These are phyloP conservation scores for Solanum peruvianum DNA, from an alignment of 257 asterid species.

Conservation along the genomic window DNA sequence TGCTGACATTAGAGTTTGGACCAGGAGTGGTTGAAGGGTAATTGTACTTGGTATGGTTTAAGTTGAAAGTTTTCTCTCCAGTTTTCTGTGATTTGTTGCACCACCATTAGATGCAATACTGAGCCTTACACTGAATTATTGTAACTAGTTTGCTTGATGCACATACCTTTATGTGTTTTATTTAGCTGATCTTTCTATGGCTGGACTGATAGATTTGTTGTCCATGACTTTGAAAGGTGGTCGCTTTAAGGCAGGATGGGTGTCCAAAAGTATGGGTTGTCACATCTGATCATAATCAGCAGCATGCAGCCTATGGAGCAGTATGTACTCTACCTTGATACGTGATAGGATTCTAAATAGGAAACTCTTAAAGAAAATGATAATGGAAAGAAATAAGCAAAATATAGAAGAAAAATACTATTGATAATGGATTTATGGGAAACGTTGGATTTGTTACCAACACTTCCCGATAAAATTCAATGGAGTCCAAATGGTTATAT, in stretches of 20 bases:
- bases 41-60: background rate
- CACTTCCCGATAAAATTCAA: background rate
- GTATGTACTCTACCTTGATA: slow-evolving; percentile 31
- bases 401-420: background rate
- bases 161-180: background rate
- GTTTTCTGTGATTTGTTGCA: background rate
- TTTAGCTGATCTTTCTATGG: background rate
- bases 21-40: background rate
- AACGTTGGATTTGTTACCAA: background rate
- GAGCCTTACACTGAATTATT: background rate
- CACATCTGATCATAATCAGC: slow-evolving; percentile 80
- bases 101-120: background rate
- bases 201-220: background rate
- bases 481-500: background rate
- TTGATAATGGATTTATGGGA: background rate
- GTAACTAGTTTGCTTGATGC: background rate
- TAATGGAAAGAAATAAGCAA: background rate
- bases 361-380: background rate
- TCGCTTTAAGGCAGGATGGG: slow-evolving; percentile 81
- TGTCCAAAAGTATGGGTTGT: slow-evolving; percentile 98
- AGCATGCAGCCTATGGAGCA: slow-evolving; percentile 86
- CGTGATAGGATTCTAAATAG: background rate
- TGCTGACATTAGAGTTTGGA: background rate
- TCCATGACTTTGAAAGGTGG: slow-evolving; percentile 40
- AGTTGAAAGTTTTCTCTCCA: background rate